These are phyloP conservation scores for Penicillium tannophilum DNA, from an alignment of 495 filamentous ascomycete genomes.

Conservation along the genomic window DNA sequence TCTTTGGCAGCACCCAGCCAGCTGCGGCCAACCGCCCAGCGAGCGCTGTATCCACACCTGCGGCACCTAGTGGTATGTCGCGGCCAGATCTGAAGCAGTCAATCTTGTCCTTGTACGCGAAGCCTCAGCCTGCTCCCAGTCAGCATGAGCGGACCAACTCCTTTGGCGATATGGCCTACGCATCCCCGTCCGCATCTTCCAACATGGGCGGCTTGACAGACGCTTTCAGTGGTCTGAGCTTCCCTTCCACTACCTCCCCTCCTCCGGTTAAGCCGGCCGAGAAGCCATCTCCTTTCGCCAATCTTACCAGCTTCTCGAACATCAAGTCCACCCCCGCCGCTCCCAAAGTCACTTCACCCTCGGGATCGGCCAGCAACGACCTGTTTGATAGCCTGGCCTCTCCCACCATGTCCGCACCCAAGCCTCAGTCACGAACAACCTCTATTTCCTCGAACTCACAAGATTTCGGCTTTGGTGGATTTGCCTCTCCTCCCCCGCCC, in stretches of 20 bases:
- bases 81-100: constrained; percentile 95
- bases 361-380: constrained; percentile 58
- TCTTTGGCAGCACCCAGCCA: constrained; percentile 73
- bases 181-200: constrained; percentile 46
- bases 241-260: constrained; percentile 60
- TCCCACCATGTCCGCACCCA: constrained; percentile 48
- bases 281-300: constrained; percentile 71
- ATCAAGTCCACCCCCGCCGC: constrained; percentile 55
- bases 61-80: constrained; percentile 62
- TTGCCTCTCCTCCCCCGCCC: constrained; percentile 43
- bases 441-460: constrained; percentile 54
- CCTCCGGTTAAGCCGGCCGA: constrained; percentile 56
- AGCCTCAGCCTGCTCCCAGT: constrained; percentile 63
- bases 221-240: constrained; percentile 83
- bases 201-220: constrained; percentile 79
- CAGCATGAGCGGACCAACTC: constrained; percentile 62
- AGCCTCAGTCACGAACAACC: constrained; percentile 45
- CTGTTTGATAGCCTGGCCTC: constrained; percentile 79
- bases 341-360: constrained; percentile 53
- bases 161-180: constrained; percentile 70
- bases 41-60: constrained; percentile 66
- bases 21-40: constrained; percentile 67
- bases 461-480: constrained; percentile 52
- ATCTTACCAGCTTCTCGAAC: constrained; percentile 62
- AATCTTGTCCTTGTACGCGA: constrained; percentile 92